phyloP scores from a whole-genome alignment of 305 asterid genomes.

The Lippia alba region DNA sequence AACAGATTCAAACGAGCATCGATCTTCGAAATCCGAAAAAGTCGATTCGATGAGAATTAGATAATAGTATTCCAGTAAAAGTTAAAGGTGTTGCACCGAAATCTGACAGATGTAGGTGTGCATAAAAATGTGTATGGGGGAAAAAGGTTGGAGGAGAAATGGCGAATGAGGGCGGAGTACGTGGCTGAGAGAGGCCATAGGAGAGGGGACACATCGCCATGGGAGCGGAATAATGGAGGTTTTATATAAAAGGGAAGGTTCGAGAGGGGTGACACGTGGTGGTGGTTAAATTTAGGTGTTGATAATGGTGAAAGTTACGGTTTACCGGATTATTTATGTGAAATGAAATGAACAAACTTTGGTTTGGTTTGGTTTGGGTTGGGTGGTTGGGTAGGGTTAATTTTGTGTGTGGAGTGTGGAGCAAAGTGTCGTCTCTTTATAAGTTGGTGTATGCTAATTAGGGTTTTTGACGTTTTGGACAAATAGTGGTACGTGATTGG shows the following conservation, averaged over 20 bases:
- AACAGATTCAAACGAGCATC: not conserved
- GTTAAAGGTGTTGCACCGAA: not conserved
- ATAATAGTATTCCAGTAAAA: not conserved
- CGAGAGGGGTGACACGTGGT: slow-evolving; percentile 30
- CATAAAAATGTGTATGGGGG: not conserved
- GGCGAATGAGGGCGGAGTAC: slow-evolving; percentile 27
- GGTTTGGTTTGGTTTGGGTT: too few relatives aligned
- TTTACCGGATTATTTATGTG: not conserved
- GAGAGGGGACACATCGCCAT: slow-evolving; percentile 29
- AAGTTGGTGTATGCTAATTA: too few relatives aligned
- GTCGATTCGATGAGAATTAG: not conserved
- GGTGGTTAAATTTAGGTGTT: slow-evolving; percentile 6
- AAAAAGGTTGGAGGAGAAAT: not conserved
- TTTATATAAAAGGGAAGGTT: slow-evolving; percentile 18
- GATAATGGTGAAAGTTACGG: slow-evolving; percentile 21
- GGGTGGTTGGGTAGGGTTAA: too few relatives aligned
- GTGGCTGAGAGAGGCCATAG: slow-evolving; percentile 13
- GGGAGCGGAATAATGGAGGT: slow-evolving; percentile 22
- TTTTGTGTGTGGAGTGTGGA: too few relatives aligned
- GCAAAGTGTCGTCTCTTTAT: too few relatives aligned
- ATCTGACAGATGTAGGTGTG: slow-evolving; percentile 9
- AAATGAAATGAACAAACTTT: not conserved
- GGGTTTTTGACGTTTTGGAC: too few relatives aligned
- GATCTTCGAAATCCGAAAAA: not conserved
- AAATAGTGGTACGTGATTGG: too few relatives aligned